Base-by-base conservation (phyloP, 176 grass and related monocot species). In the Thinopyrum elongatum region DNA sequence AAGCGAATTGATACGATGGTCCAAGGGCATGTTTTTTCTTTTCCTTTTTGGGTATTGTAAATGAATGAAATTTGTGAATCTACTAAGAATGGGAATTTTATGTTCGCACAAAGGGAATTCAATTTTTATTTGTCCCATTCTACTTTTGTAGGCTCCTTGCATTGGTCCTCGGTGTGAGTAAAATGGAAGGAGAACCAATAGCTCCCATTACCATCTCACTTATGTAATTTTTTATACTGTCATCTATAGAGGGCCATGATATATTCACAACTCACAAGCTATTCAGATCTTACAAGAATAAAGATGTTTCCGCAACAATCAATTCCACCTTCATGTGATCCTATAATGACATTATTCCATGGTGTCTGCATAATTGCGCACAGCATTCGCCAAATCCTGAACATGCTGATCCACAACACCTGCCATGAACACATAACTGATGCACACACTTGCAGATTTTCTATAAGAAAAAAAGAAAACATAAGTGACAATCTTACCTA, bases 391-490 rank as follows among this genome's bases (percentile, higher is more conserved):
- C 69, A 98, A 82, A 78, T 95, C 94, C 35, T 79, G 82, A 47
- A 98, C 93, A 86, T 98, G 93, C 22, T 82, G 49, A 39, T 98
- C 97, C 36, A 80, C 86, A 63, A 89, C 93, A 74, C 96, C 96
- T 98, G 83, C 14, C 57, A 87, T 76, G 57, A 76, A 41, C 49
- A 78, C 19, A 81, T 29, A 71, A 49, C 23, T 29, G 31, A 46
- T 15, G 46, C n/a, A 64, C 7, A 86, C 29, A 58, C 6, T 25
- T 46, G 2, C 85, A 72, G 3, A 3, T 25, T 0, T 0, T 67
- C 3, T 33, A 68, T 28, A 83, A 74, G 14, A 30, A 55, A 30
- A 55, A 41, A 41, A 51, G 4, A 34, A 76, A 19, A 26, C 2
- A 79, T 22, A 70, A 1, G 5, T 42, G n/a, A 11, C 13, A 44